Evolutionary conservation across 495 filamentous ascomycete genomes (phyloP).

Genomic region (Trichocladium uniseriatum): DNA sequence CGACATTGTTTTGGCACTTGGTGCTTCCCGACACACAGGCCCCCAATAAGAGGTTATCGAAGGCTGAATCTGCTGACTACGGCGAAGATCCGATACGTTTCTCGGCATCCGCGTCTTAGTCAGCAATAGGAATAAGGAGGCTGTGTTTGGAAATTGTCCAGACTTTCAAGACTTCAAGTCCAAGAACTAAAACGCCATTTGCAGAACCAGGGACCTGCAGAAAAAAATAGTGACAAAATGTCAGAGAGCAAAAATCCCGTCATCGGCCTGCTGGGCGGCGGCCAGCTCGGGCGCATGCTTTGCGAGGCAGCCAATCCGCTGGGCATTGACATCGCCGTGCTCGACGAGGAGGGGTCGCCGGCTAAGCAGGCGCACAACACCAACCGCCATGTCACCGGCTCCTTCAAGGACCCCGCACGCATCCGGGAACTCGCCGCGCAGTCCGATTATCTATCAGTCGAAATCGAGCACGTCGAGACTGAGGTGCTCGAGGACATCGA

Average conservation of each 20-base stretch:
- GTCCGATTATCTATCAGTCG: slow-evolving; percentile 85
- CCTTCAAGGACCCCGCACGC: slow-evolving; percentile 68
- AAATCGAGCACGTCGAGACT: slow-evolving; percentile 97
- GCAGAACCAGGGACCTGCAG: too few species aligned
- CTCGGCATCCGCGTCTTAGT: too few species aligned
- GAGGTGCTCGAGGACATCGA: slow-evolving; percentile 80
- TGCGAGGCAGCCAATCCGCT: slow-evolving; percentile 81
- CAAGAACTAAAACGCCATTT: too few species aligned
- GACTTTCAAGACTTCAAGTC: too few species aligned
- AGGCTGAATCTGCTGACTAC: too few species aligned
- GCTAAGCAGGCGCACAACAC: slow-evolving; percentile 86
- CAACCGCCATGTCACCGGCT: slow-evolving; percentile 66
- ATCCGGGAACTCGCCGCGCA: slow-evolving; percentile 66
- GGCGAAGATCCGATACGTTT: too few species aligned
- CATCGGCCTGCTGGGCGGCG: slow-evolving; percentile 42
- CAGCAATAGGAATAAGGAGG: too few species aligned
- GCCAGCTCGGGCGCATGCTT: slow-evolving; percentile 94
- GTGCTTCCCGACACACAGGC: too few species aligned
- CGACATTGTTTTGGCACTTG: too few species aligned
- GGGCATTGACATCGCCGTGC: slow-evolving; percentile 68
- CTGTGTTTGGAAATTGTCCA: too few species aligned
- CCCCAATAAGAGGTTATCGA: too few species aligned
- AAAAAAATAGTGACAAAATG: neutral
- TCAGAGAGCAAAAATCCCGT: slow-evolving; percentile 21
- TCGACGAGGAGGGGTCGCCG: slow-evolving; percentile 71